These are phyloP conservation scores for Chlamydomonas sphaeroides DNA, from an alignment of 139 green algal species.

Conservation along the genomic window DNA sequence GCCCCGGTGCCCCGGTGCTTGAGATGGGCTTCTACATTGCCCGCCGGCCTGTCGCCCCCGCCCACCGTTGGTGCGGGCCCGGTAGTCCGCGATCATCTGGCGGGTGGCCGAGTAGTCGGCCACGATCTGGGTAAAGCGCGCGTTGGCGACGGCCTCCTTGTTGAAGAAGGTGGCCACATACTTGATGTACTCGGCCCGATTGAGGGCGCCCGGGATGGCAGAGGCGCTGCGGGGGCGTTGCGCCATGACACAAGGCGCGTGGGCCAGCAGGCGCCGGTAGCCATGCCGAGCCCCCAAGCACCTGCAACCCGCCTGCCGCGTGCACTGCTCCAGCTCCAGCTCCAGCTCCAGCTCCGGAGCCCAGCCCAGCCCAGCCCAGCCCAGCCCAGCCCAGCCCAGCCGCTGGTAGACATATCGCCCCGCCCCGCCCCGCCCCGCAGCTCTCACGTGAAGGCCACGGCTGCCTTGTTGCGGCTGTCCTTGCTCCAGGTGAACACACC, in stretches of 20 bases:
- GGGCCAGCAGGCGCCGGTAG: too few species aligned
- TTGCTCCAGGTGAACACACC: constrained; percentile 39
- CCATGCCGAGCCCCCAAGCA: too few species aligned
- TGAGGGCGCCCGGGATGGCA: constrained; percentile 67
- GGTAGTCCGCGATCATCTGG: background rate
- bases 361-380: too few species aligned
- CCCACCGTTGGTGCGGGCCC: background rate
- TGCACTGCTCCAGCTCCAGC: too few species aligned
- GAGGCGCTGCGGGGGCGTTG: constrained; percentile 53
- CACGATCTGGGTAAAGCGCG: constrained; percentile 56
- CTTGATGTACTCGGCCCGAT: constrained; percentile 86
- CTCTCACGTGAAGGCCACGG: constrained; percentile 65
- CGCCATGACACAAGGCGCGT: too few species aligned
- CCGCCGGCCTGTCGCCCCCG: too few species aligned
- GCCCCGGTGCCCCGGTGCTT: background rate
- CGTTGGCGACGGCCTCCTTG: constrained; percentile 69
- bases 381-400: too few species aligned
- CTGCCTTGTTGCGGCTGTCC: constrained; percentile 16
- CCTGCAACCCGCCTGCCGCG: too few species aligned
- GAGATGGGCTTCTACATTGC: too few species aligned
- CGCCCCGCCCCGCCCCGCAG: too few species aligned
- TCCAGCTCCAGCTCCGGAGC: too few species aligned
- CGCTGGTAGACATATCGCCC: too few species aligned
- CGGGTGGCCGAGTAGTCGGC: constrained; percentile 51
- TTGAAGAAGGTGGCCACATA: constrained; percentile 91